phyloP scores from a whole-genome alignment of 2,329 filamentous ascomycete genomes.

The Alternaria hordeiaustralica region DNA sequence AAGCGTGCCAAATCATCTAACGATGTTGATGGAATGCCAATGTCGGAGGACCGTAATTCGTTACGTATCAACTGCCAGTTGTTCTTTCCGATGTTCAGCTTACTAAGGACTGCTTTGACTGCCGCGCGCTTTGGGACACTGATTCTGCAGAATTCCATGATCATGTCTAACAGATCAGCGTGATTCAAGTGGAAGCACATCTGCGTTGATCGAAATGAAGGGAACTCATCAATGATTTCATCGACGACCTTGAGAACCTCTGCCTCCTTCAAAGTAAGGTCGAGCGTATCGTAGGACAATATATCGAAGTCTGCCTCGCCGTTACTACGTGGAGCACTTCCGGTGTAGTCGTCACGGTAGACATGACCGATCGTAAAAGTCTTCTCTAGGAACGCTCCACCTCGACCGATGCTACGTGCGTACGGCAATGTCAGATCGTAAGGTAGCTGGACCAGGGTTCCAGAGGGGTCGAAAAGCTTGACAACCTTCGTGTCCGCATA shows the following conservation, averaged over 20 bases:
- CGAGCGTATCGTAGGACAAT: conserved; percentile 79
- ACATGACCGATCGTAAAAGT: conserved; percentile 89
- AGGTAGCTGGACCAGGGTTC: conserved; percentile 90
- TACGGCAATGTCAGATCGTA: conserved; percentile 91
- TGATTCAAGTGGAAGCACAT: conserved; percentile 95
- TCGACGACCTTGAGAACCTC: conserved; percentile 94
- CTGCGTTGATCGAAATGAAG: conserved; percentile 70
- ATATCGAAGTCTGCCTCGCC: conserved; percentile 97
- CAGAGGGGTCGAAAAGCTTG: conserved; percentile 79
- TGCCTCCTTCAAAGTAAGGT: conserved; percentile 88
- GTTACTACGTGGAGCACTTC: conserved; percentile 80
- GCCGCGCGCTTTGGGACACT: conserved; percentile 69
- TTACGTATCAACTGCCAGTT: conserved; percentile 84
- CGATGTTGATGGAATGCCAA: conserved; percentile 86
- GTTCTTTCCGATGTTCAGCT: conserved; percentile 79
- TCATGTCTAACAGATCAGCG: conserved; percentile 80
- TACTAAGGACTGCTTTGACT: conserved; percentile 84
- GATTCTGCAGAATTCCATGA: conserved; percentile 91
- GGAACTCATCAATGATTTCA: conserved; percentile 83
- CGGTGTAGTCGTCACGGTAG: conserved; percentile 78
- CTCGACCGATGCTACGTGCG: conserved; percentile 81
- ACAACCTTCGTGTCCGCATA: conserved; percentile 75
- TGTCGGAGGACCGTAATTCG: conserved; percentile 79
- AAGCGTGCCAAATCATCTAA: conserved; percentile 90
- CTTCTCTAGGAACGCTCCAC: conserved; percentile 69